phyloP scores from a whole-genome alignment of 306 rosid genomes.

The Quillaja saponaria region DNA sequence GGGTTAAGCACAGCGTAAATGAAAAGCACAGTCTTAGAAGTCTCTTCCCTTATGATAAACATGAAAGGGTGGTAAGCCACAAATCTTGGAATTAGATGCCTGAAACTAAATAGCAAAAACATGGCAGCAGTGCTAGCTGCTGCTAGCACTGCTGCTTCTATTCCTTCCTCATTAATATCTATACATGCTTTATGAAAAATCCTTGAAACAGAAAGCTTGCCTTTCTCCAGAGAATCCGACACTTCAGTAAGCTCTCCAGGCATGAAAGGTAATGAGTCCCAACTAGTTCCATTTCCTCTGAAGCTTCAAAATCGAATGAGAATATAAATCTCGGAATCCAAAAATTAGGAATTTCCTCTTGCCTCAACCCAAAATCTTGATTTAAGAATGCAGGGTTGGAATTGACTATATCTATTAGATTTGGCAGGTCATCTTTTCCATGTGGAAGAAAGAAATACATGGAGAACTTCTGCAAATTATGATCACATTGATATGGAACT shows the following conservation, averaged over 20 bases:
- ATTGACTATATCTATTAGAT: constrained; percentile 1
- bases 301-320: not conserved
- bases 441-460: constrained; percentile 36
- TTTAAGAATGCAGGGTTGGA: constrained; percentile 7
- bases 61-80: constrained; percentile 32
- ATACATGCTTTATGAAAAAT: constrained; percentile 9
- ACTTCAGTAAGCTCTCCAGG: constrained; percentile 26
- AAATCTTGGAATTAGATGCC: not conserved
- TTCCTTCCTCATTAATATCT: constrained; percentile 34
- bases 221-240: not conserved
- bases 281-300: not conserved
- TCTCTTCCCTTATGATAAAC: constrained; percentile 26
- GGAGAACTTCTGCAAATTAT: not conserved
- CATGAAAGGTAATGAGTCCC: constrained; percentile 24
- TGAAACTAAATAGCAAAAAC: rapidly evolving
- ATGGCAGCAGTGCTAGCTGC: not conserved
- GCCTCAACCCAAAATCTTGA: not conserved
- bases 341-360: not conserved
- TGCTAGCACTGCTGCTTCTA: constrained; percentile 16
- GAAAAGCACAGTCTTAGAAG: constrained; percentile 8
- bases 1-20: constrained; percentile 29
- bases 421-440: constrained; percentile 21
- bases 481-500: constrained; percentile 13
- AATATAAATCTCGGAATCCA: constrained; percentile 34
- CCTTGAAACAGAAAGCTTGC: not conserved